Evolutionary conservation across 1,284 basidiomycete species (phyloP).

Genomic region (Moesziomyces antarcticus): DNA sequence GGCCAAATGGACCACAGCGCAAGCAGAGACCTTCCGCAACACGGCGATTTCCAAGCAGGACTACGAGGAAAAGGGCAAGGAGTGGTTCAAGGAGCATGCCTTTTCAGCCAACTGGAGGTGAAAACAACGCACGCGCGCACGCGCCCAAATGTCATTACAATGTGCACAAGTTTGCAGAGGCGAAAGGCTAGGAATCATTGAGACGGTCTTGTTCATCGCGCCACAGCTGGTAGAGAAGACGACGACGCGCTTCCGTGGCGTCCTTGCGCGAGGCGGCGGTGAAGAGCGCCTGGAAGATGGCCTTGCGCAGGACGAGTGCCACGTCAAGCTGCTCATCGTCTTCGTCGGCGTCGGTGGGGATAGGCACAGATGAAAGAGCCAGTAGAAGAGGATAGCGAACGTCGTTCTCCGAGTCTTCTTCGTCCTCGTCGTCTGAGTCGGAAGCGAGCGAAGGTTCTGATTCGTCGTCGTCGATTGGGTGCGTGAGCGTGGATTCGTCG

Average conservation of each 20-base stretch:
- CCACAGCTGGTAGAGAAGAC: constrained; percentile 85
- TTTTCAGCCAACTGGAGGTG: constrained; percentile 41
- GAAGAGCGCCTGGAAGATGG: constrained; percentile 77
- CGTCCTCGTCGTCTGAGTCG: constrained; percentile 4
- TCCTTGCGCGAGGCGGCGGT: constrained; percentile 79
- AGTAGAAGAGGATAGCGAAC: constrained; percentile 33
- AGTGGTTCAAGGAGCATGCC: constrained; percentile 73
- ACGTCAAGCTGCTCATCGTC: constrained; percentile 15
- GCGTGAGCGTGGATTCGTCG: constrained; percentile 21
- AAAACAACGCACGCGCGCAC: background rate
- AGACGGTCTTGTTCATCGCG: constrained; percentile 70
- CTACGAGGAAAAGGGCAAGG: constrained; percentile 91
- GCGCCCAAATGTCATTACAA: too few species aligned
- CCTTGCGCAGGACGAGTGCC: constrained; percentile 71
- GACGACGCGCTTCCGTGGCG: constrained; percentile 80
- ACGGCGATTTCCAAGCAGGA: constrained; percentile 79
- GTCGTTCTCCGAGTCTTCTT: constrained; percentile 1
- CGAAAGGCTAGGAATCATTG: constrained; percentile 10
- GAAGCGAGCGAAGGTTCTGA: constrained; percentile 10
- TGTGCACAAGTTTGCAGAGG: background rate
- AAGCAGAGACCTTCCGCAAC: constrained; percentile 55
- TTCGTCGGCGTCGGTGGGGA: constrained; percentile 19
- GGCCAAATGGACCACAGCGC: constrained; percentile 78
- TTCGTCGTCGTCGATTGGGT: constrained; percentile 19
- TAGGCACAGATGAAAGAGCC: constrained; percentile 37